These are phyloP conservation scores for Candida easanensis DNA, from an alignment of 805 yeast species.

Conservation along the genomic window DNA sequence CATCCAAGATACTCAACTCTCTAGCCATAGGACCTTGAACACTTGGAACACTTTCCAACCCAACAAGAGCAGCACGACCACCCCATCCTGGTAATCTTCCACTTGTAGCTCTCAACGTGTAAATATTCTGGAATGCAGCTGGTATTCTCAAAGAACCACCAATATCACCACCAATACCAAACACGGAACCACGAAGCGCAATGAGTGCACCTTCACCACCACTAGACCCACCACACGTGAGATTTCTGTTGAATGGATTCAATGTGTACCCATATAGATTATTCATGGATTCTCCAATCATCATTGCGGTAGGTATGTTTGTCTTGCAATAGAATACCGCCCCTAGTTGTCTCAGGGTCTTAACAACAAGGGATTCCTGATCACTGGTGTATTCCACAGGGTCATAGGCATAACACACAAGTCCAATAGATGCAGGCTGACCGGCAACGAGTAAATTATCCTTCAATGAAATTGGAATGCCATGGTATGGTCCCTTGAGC, in stretches of 20 bases:
- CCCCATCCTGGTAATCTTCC: constrained; percentile 38
- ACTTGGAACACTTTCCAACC: constrained; percentile 34
- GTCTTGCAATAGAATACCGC: constrained; percentile 57
- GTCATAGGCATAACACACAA: constrained; percentile 38
- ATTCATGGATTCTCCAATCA: constrained; percentile 46
- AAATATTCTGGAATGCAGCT: constrained; percentile 40
- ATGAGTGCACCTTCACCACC: constrained; percentile 54
- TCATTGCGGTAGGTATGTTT: constrained; percentile 48
- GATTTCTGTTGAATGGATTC: constrained; percentile 41
- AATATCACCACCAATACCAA: constrained; percentile 56
- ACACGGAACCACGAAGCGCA: constrained; percentile 40
- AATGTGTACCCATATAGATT: constrained; percentile 44
- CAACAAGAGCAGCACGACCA: constrained; percentile 22
- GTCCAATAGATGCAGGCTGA: constrained; percentile 47
- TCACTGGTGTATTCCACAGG: constrained; percentile 14
- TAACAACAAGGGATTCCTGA: constrained; percentile 39
- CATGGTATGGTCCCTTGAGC: constrained; percentile 63
- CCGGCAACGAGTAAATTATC: constrained; percentile 41
- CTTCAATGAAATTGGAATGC: constrained; percentile 62
- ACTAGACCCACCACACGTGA: constrained; percentile 50
- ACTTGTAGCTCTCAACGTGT: constrained; percentile 42
- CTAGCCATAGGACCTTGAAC: constrained; percentile 49
- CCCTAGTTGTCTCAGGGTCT: constrained; percentile 41
- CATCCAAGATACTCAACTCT: constrained; percentile 36
- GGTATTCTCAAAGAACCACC: constrained; percentile 53